Evolutionary conservation across 2,329 filamentous ascomycete genomes (phyloP), one percentile per base, ranked within the genome.

Genomic region (Dothideomycetes sp.): DNA sequence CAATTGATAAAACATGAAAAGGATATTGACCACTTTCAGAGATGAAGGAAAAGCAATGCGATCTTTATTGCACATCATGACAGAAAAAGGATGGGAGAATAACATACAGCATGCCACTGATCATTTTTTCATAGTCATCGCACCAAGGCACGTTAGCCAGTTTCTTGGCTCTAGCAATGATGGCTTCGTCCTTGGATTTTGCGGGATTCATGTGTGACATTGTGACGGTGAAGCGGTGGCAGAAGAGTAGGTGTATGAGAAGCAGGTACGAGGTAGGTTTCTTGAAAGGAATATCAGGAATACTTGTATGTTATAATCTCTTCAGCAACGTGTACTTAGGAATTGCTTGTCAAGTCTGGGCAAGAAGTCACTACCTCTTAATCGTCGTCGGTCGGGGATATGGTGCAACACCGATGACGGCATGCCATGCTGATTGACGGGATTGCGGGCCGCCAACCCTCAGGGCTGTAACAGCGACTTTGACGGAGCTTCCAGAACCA

Each of bases 51-150:
- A n/a, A n/a, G n/a, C n/a, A n/a, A n/a, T n/a, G n/a, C n/a, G n/a
- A n/a, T n/a, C n/a, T n/a, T n/a, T n/a, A n/a, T n/a, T n/a, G n/a
- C n/a, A n/a, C n/a, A n/a, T 12, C 13, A 17, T 1, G 15, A 18
- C 5, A 12, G 28, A 18, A 33, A 27, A 12, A 38, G 15, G 15
- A 25, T 18, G 33, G 1, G 25, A 4, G 10, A 6, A 4, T 10
- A 13, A 53, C 65, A 49, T 54, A 75, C 73, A 78, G 62, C 63
- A 78, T 73, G 19, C 75, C 74, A 0, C 73, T 78, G 33, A 80
- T 73, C 74, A 80, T 79, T 51, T 71, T 74, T 51, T 79, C 73
- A 40, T 78, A 80, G 45, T 78, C 70, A 6, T 78, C 74, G 44
- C 71, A 70, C 64, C 69, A 73, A 0, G 73, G 74, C 2, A 70